A percentile compares a stretch with the other conserved stretches of the same genome.
These are phyloP conservation scores for Tylopilus cervinicoccineus DNA, from an alignment of 768 basidiomycete species.

Conservation along the genomic window DNA sequence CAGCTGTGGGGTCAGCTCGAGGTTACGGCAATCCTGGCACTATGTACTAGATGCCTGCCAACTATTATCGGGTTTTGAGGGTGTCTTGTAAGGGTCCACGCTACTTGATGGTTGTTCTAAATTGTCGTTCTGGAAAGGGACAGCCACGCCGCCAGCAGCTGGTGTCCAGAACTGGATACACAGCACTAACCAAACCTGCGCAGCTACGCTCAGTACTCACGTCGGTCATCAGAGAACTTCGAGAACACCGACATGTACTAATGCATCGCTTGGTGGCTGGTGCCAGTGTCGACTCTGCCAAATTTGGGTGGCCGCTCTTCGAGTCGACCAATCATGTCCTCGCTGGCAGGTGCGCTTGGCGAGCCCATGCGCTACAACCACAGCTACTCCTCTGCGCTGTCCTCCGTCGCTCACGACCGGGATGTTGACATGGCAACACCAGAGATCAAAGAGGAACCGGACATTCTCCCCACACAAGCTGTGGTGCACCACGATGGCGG, in stretches of 20 bases:
- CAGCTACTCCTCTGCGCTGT: slow-evolving; percentile 11
- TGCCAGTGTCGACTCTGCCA: slow-evolving; percentile 1
- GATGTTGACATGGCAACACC: slow-evolving; percentile 42
- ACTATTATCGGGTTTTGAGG: slow-evolving; percentile 19
- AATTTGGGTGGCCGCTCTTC: slow-evolving; percentile 10
- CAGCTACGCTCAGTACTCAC: no score
- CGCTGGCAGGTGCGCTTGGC: slow-evolving; percentile 55
- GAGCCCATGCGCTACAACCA: slow-evolving; percentile 27
- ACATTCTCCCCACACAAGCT: slow-evolving; percentile 17
- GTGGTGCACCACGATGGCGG: slow-evolving; percentile 7
- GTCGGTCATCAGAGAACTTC: background rate
- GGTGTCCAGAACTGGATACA: background rate
- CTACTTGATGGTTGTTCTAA: slow-evolving; percentile 4
- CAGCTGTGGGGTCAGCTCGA: background rate
- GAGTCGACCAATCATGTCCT: slow-evolving; percentile 43
- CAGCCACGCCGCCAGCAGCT: slow-evolving; percentile 10
- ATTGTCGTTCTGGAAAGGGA: slow-evolving; percentile 16
- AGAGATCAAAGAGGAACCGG: slow-evolving; percentile 17
- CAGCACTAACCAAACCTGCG: slow-evolving; percentile 4
- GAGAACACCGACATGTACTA: background rate
- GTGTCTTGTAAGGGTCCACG: background rate
- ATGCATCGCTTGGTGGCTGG: no score
- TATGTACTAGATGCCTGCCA: slow-evolving; percentile 3
- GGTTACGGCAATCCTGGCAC: slow-evolving; percentile 5
- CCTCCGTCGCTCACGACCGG: slow-evolving; percentile 16